phyloP scores from a whole-genome alignment of 768 basidiomycete genomes.

The Auricularia sp. region DNA sequence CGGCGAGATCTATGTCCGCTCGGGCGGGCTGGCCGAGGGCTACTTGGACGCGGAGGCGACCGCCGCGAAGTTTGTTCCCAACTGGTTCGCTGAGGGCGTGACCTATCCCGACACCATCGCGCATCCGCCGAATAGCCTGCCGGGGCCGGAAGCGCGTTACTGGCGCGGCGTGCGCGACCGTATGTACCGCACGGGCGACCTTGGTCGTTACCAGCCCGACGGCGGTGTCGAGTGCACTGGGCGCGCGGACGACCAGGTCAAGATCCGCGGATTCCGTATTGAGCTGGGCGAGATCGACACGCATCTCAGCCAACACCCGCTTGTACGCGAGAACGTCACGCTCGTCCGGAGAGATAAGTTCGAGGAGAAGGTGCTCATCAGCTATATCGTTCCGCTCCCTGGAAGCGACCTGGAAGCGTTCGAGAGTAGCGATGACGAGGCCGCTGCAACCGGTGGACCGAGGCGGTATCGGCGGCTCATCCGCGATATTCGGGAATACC shows the following conservation, averaged over 20 bases:
- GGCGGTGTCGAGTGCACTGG: constrained; percentile 96
- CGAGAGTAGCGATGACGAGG: constrained; percentile 56
- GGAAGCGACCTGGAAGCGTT: constrained; percentile 56
- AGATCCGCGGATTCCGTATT: constrained; percentile 98
- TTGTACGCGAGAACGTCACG: constrained; percentile 96
- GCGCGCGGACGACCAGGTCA: constrained; percentile 96
- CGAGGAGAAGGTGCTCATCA: constrained; percentile 97
- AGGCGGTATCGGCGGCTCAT: constrained; percentile 79
- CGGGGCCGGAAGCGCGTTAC: constrained; percentile 64
- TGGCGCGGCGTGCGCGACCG: constrained; percentile 96
- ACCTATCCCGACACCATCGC: constrained; percentile 63
- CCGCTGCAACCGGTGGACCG: constrained; percentile 64
- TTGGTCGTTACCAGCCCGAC: constrained; percentile 86
- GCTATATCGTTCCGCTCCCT: constrained; percentile 89
- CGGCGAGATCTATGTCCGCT: constrained; percentile 97
- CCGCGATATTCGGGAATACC: constrained; percentile 86
- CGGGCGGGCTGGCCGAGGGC: constrained; percentile 90
- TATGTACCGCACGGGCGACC: constrained; percentile 96
- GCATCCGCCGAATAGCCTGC: constrained; percentile 39
- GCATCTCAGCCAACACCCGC: constrained; percentile 84
- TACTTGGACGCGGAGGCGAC: constrained; percentile 81
- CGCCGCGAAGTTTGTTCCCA: constrained; percentile 82
- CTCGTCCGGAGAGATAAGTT: constrained; percentile 95
- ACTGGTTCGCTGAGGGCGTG: constrained; percentile 66
- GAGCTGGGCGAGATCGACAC: constrained; percentile 98